phyloP scores from a whole-genome alignment of 2,329 filamentous ascomycete genomes.

The Alternaria panax region DNA sequence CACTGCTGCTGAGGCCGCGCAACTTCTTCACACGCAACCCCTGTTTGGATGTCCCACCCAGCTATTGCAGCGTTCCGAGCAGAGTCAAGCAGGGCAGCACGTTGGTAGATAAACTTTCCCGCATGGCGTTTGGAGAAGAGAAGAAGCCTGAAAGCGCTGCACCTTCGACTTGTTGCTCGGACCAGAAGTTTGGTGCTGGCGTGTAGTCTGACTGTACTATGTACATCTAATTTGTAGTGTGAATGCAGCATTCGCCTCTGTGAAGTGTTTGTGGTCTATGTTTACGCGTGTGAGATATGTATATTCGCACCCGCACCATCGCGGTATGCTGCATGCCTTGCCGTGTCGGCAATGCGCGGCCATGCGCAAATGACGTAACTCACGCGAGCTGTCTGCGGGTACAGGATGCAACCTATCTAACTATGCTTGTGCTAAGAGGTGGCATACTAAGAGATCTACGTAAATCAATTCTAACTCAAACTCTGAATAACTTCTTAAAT shows the following conservation, averaged over 20 bases:
- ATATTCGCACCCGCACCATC: not conserved
- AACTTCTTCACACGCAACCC: slow-evolving; percentile 86
- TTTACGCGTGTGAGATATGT: not conserved
- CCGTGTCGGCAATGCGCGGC: not conserved
- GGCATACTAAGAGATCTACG: no score
- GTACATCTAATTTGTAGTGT: not conserved
- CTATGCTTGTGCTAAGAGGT: no score
- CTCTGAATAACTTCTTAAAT: no score
- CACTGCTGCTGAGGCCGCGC: slow-evolving; percentile 75
- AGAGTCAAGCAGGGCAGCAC: slow-evolving; percentile 63
- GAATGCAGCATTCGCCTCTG: not conserved
- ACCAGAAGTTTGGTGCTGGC: slow-evolving; percentile 31
- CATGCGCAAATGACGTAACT: slow-evolving; percentile 6
- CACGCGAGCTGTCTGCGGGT: not conserved
- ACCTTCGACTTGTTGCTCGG: slow-evolving; percentile 22
- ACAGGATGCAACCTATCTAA: no score
- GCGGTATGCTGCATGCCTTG: not conserved
- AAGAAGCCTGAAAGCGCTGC: slow-evolving; percentile 20
- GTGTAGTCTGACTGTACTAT: not conserved
- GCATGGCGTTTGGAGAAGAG: slow-evolving; percentile 56
- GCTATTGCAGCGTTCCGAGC: slow-evolving; percentile 75
- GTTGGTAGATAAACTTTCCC: slow-evolving; percentile 60
- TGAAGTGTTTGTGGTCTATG: not conserved
- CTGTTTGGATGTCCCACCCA: slow-evolving; percentile 80
- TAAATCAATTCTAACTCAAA: no score